Conservation (phyloP, 176 grass and related monocot species). For the Aechmea fasciata region DNA sequence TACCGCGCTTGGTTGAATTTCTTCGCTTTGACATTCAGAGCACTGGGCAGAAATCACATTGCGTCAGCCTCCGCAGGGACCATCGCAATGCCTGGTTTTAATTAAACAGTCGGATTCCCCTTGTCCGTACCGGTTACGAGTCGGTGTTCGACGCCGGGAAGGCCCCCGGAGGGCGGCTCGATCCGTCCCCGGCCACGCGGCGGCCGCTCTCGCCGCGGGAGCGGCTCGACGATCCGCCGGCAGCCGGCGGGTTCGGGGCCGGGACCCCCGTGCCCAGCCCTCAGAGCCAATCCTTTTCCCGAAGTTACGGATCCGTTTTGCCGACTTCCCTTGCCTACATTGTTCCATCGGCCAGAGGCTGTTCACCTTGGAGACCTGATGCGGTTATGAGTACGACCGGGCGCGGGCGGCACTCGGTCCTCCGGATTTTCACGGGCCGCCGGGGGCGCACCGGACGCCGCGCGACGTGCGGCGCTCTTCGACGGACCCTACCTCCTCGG, state of each 20-base stretch:
- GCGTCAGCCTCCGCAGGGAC: constrained; percentile 35
- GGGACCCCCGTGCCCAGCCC: constrained; percentile 25
- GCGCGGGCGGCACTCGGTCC: constrained; percentile 31
- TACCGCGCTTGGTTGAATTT: too few species aligned
- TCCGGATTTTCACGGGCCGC: constrained; percentile 28
- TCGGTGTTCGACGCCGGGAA: too few species aligned
- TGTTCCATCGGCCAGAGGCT: constrained; percentile 43
- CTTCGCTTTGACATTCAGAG: constrained; percentile 6
- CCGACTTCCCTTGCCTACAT: constrained; percentile 51
- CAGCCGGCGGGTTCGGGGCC: too few species aligned
- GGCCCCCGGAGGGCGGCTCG: too few species aligned
- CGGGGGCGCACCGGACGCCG: constrained; percentile 27
- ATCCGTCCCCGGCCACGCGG: too few species aligned
- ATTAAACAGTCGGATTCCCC: constrained; percentile 43
- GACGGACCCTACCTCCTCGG: constrained; percentile 29
- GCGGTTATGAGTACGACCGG: constrained; percentile 50
- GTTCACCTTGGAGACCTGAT: constrained; percentile 49
- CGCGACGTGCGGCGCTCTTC: constrained; percentile 27
- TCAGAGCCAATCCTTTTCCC: constrained; percentile 38
- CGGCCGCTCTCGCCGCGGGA: too few species aligned
- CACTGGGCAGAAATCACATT: constrained; percentile 49
- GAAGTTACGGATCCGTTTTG: constrained; percentile 43
- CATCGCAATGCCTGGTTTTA: constrained; percentile 41
- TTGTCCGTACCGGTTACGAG: too few species aligned
- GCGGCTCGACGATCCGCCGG: too few species aligned